Evolutionary conservation across 2,329 filamentous ascomycete species (phyloP).

Genomic region (Fusarium decemcellulare): DNA sequence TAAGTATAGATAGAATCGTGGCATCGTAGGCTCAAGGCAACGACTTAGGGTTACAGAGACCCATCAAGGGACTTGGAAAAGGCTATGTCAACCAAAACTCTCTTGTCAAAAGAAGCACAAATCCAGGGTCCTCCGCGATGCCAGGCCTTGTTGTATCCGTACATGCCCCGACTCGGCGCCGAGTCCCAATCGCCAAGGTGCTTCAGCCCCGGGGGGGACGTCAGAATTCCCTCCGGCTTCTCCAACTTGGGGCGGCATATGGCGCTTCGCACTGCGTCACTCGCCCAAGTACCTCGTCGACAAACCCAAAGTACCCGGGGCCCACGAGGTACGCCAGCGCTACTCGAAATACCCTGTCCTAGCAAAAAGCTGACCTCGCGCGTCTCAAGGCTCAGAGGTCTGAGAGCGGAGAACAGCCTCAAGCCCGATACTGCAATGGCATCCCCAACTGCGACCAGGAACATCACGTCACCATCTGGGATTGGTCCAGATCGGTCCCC

Average conservation of each 20-base stretch:
- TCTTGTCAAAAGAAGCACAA: not conserved
- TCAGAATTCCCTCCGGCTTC: slow-evolving; percentile 13
- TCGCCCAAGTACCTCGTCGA: slow-evolving; percentile 30
- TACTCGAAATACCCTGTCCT: slow-evolving; percentile 16
- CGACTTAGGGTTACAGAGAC: too few relatives aligned
- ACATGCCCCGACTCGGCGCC: slow-evolving; percentile 18
- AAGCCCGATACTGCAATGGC: slow-evolving; percentile 14
- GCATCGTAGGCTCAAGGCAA: too few relatives aligned
- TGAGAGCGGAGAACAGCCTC: slow-evolving; percentile 29
- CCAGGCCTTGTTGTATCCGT: not conserved
- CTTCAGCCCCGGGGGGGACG: slow-evolving; percentile 26
- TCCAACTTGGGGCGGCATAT: slow-evolving; percentile 41
- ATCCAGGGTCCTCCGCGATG: slow-evolving; percentile 2
- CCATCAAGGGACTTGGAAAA: not conserved
- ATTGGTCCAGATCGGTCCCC: slow-evolving; percentile 11
- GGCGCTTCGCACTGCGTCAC: slow-evolving; percentile 48
- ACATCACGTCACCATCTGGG: slow-evolving; percentile 31
- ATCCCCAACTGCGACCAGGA: slow-evolving; percentile 22
- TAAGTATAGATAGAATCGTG: too few relatives aligned
- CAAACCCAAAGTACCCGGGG: slow-evolving; percentile 29
- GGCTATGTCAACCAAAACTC: too few relatives aligned
- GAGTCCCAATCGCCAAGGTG: slow-evolving; percentile 34
- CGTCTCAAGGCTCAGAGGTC: slow-evolving; percentile 18
- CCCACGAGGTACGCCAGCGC: slow-evolving; percentile 14
- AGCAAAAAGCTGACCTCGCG: slow-evolving; percentile 6